phyloP scores from a whole-genome alignment of 306 rosid genomes.

The Vachellia pachyceras region DNA sequence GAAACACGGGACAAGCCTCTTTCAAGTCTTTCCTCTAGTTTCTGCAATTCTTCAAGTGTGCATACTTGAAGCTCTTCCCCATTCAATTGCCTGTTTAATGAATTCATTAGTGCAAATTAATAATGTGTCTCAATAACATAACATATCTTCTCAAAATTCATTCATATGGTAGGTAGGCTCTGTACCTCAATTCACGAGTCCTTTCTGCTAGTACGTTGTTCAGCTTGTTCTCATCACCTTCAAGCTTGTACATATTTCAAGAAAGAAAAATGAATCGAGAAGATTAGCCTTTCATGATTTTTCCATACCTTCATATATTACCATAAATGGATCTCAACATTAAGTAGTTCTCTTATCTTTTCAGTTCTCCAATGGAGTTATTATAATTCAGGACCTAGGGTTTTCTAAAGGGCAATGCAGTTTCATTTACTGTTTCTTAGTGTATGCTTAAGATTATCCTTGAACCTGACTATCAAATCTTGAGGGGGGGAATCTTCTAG shows the following conservation, averaged over 20 bases:
- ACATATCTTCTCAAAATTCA: not conserved
- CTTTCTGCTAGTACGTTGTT: not conserved
- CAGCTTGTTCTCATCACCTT: not conserved
- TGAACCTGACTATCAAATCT: not conserved
- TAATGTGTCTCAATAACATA: not conserved
- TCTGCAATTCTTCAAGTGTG: conserved; percentile 13
- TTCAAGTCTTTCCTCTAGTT: conserved; percentile 18
- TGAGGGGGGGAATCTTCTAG: not conserved
- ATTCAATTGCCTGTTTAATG: conserved; percentile 12
- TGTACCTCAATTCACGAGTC: conserved; percentile 35
- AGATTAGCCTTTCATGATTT: not conserved
- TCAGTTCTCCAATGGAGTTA: not conserved
- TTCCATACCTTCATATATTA: not conserved
- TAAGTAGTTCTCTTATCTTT: not conserved
- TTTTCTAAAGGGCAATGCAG: not conserved
- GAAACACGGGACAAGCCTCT: conserved; percentile 17
- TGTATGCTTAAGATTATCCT: not conserved
- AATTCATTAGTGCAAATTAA: not conserved
- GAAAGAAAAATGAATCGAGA: not conserved
- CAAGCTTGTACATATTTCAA: not conserved
- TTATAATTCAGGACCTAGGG: not conserved
- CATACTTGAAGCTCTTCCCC: conserved; percentile 29
- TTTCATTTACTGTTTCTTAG: not conserved
- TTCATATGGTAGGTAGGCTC: not conserved
- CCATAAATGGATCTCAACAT: not conserved